Evolutionary conservation across 192 early-diverging fungal genomes (phyloP).

Genomic region (Coemansia sp.): DNA sequence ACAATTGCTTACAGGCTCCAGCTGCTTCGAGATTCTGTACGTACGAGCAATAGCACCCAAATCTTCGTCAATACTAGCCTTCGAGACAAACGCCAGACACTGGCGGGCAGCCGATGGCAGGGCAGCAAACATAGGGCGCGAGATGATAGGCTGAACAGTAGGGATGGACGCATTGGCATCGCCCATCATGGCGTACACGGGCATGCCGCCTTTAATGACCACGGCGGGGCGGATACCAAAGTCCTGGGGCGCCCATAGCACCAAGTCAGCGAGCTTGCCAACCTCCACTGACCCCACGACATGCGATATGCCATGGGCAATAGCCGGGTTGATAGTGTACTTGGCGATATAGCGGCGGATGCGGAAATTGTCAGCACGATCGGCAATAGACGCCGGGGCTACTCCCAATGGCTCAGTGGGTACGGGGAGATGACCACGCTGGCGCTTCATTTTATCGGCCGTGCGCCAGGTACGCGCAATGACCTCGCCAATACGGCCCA

Average conservation of each 20-base stretch:
- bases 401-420: slow-evolving; percentile 28
- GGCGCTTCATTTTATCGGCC: slow-evolving; percentile 92
- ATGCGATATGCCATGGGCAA: slow-evolving; percentile 86
- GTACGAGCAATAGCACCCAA: slow-evolving; percentile 51
- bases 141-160: slow-evolving; percentile 87
- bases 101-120: slow-evolving; percentile 63
- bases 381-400: slow-evolving; percentile 41
- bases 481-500: slow-evolving; percentile 97
- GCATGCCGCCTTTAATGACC: slow-evolving; percentile 89
- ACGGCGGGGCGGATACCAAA: slow-evolving; percentile 90
- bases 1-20: slow-evolving; percentile 76
- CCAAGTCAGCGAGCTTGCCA: slow-evolving; percentile 93
- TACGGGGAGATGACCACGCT: slow-evolving; percentile 67
- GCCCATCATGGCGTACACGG: slow-evolving; percentile 86
- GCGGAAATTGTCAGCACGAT: slow-evolving; percentile 82
- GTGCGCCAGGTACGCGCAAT: slow-evolving; percentile 93
- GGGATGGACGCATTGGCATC: slow-evolving; percentile 96
- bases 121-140: slow-evolving; percentile 86
- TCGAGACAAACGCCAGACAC: slow-evolving; percentile 83
- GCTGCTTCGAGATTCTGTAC: slow-evolving; percentile 70
- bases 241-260: slow-evolving; percentile 79
- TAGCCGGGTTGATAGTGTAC: slow-evolving; percentile 97
- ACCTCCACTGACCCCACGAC: slow-evolving; percentile 92
- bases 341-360: slow-evolving; percentile 94
- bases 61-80: slow-evolving; percentile 66